Base-by-base conservation (phyloP, 805 yeast species). In the Kuraishia floccosa region DNA sequence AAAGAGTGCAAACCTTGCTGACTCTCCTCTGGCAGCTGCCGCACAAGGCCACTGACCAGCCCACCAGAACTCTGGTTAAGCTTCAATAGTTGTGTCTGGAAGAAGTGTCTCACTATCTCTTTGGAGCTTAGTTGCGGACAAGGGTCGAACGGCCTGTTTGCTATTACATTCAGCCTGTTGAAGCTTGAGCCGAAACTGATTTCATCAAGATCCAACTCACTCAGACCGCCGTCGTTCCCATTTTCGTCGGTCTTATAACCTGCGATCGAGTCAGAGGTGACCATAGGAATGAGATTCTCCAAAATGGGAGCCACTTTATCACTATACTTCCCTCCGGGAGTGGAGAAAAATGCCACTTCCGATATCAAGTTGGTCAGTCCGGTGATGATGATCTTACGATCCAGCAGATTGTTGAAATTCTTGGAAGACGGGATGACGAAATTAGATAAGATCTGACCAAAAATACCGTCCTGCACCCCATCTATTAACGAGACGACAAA, bases 171-270 rank as follows among this genome's bases (percentile, higher is more conserved):
- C 36, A 91, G 61, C 46, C 70, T 76, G 31, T 93, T 82, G 53
- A 72, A 91, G 31, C 77, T 73, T 0, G 96, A 78, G 2, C 97
- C 97, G 54, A 87, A 91, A 16, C 42, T 50, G 15, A 44, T 47
- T 16, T 40, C 47, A 16, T 41, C 44, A 17, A 31, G 38, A 4
- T 43, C 49, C 9, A 33, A 43, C 13, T 42, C 52, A 6, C 28
- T 23, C 4, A 23, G 18, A 26, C 34, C 46, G 7, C 37, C 43
- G 14, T 40, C 50, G 6, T 19, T 18, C 12, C 17, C 26, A 6
- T 31, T 42, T 6, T 39, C 52, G 10, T 40, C 49, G 3, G 52
- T 36, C 5, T 44, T 42, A 34, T 53, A 54, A 25, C 53, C 50
- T 21, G 41, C 43, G 29, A 57, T 51, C 11, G 58, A 52, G 13